Evolutionary conservation across 2,329 filamentous ascomycete genomes (phyloP).

Genomic region (Saccharata proteae): DNA sequence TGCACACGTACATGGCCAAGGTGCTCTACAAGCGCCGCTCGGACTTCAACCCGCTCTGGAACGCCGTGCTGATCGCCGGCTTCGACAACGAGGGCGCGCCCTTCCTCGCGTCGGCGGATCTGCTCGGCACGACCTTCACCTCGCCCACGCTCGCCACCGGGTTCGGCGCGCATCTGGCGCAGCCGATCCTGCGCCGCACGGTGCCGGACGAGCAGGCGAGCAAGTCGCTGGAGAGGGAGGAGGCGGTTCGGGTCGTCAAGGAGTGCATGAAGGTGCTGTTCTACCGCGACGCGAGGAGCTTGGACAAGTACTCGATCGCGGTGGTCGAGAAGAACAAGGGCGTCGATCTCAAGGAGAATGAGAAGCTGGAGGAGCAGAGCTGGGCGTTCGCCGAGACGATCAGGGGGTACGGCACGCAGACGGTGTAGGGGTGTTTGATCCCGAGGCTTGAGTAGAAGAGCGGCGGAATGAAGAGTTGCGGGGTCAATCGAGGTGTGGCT

Average conservation of each 20-base stretch:
- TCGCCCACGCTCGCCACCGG: constrained; percentile 84
- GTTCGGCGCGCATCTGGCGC: constrained; percentile 83
- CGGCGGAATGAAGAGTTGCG: no score
- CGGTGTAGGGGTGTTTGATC: no score
- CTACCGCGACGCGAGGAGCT: constrained; percentile 88
- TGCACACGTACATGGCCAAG: constrained; percentile 93
- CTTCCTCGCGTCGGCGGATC: constrained; percentile 83
- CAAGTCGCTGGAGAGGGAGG: constrained; percentile 58
- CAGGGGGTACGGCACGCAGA: constrained; percentile 88
- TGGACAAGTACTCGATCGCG: constrained; percentile 85
- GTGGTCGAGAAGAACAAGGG: constrained; percentile 69
- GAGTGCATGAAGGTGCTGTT: constrained; percentile 98
- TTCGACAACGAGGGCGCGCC: constrained; percentile 64
- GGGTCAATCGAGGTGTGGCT: no score
- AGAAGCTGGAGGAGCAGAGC: constrained; percentile 89
- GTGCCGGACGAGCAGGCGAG: constrained; percentile 76
- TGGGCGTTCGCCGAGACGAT: constrained; percentile 97
- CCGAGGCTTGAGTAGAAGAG: no score
- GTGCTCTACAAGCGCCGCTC: constrained; percentile 90
- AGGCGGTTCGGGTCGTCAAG: constrained; percentile 69
- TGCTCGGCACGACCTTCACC: constrained; percentile 85
- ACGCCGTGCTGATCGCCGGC: constrained; percentile 82
- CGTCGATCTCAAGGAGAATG: constrained; percentile 71
- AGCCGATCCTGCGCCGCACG: constrained; percentile 75
- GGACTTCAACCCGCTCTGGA: constrained; percentile 97